Evolutionary conservation across 352 stramenopile species (phyloP), one percentile per base, ranked within the genome.

Genomic region (Pythium apleroticum): DNA sequence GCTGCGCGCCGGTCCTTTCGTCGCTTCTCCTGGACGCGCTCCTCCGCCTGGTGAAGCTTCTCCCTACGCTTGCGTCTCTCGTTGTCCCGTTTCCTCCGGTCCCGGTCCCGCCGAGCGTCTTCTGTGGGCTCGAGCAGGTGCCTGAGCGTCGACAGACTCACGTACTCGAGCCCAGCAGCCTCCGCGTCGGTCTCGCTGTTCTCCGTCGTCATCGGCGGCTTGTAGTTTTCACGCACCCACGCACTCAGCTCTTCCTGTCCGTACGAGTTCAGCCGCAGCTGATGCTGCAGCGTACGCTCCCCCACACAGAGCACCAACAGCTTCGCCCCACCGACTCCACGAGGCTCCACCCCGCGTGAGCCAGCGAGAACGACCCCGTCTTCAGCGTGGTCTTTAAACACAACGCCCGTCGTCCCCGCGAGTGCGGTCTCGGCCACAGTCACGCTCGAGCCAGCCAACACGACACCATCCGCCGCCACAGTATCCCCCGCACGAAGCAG

Each of bases 301-400:
- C 90, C 89, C n/a, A 98, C 88, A 17, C 84, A 85, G 31, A 92
- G 78, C 37, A 94, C 86, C 27, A 98, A 61, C 71, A 97, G 91
- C 39, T 78, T 69, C 22, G 74, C 84, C 10, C 75, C 75, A 12
- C 91, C 39, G 17, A 46, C 39, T 46, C 39, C 39, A 14, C 24
- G 4, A 10, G 39, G 91, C 37, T 86, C 78, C 57, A 88, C 87
- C 6, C 93, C 77, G 37, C 84, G 89, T 48, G 88, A 96, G 17
- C 89, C 90, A 14, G 84, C 92, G 24, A 97, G 68, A n/a, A 98
- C 60, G 57, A 96, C 92, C 1, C 81, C 79, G 2, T 27, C 52
- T 10, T 14, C 17, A 27, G 28, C 66, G 39, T 46, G 39, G 39
- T 24, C 39, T 58, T 77, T 80, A 17, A 46, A 55, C 5, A 74